Base-by-base conservation (phyloP, 805 yeast genomes). In the Barnettozyma salicaria region DNA sequence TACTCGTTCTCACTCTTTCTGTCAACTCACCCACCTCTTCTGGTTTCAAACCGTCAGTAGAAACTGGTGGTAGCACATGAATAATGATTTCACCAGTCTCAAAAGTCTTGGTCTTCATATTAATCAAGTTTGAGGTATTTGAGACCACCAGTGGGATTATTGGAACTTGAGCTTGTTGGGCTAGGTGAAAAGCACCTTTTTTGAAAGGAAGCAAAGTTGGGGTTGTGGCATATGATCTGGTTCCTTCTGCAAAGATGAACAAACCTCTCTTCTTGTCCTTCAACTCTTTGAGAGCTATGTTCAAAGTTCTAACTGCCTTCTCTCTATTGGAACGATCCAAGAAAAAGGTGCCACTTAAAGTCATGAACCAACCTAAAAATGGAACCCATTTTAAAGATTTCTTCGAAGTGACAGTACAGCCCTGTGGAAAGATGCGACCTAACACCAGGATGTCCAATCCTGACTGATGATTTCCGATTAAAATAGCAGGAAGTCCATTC, bases 141-240 rank as follows among this genome's bases (percentile, higher is more conserved):
- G 90, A 76, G 8, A 86, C 88, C 11, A 86, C 94, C 34, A 83
- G 67, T 7, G 99, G 98, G 18, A 92, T 76, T 34, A 92, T 68
- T 14, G 97, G 97, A 25, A 90, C 78, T 28, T 76, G 77, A 6
- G 95, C 95, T 61, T 88, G 95, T 45, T 84, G 82, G 7, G 99
- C 99, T 55, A 92, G 72, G 61, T 92, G 97, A 78, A 92, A 92
- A 0, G 97, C 97, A 38, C 99, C 99, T 58, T 92, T 92, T 62
- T 92, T 92, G 65, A 92, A 87, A 1, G 95, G 95, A 34, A 87
- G 69, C 57, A 92, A 63, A 4, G 70, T 76, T 34, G 94, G 80
- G 24, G 69, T 70, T 18, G 74, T 61, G 9, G 82, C 63, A 46
- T 80, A 83, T 1, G 97, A 87, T 61, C 99, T 76, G 2, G 98